Conservation (phyloP, 257 asterid genomes). For the Handroanthus guayacan region DNA sequence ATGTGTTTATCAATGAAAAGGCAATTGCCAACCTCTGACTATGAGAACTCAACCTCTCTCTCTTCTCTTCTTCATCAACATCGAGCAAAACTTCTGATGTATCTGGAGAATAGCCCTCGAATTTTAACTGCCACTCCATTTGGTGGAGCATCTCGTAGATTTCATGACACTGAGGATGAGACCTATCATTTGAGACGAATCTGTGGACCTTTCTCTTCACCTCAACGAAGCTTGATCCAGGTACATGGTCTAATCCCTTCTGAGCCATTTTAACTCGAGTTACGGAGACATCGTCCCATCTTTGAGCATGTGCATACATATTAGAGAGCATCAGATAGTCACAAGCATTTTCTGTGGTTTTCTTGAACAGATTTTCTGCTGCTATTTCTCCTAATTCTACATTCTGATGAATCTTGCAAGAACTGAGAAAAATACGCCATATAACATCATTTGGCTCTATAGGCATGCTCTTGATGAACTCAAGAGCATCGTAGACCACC, state of each 20-base stretch:
- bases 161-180: conserved; percentile 49
- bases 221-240: conserved; percentile 69
- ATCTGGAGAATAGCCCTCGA: conserved; percentile 80
- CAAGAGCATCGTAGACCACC: conserved; percentile 56
- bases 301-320: conserved; percentile 65
- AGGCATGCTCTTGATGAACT: conserved; percentile 63
- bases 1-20: conserved; percentile 60
- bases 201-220: conserved; percentile 57
- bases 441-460: conserved; percentile 67
- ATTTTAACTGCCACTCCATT: conserved; percentile 91
- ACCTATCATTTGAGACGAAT: conserved; percentile 66
- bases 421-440: conserved; percentile 78
- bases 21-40: conserved; percentile 90
- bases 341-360: conserved; percentile 56
- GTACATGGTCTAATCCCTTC: conserved; percentile 47
- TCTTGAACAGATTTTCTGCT: conserved; percentile 46
- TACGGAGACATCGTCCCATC: conserved; percentile 61
- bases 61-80: conserved; percentile 86
- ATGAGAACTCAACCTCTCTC: conserved; percentile 59
- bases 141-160: conserved; percentile 82
- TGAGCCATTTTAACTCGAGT: conserved; percentile 53
- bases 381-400: conserved; percentile 65
- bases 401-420: conserved; percentile 65
- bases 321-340: conserved; percentile 68
- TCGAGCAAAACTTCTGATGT: conserved; percentile 60